Base-by-base conservation (phyloP, 2,329 filamentous ascomycete genomes). In the Aspergillus clavatus region DNA sequence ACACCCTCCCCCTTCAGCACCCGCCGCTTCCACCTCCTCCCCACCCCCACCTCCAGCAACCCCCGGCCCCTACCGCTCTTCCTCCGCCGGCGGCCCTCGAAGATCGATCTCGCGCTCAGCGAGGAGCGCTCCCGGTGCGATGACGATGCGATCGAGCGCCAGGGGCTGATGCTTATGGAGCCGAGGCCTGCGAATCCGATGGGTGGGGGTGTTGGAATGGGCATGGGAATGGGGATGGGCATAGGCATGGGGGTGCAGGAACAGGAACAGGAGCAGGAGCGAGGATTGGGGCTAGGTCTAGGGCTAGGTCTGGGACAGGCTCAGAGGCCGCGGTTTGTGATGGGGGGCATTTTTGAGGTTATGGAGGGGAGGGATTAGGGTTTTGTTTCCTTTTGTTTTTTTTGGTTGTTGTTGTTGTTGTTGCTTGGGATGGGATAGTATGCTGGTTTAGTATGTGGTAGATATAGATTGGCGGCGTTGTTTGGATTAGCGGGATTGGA, bases 261-360 rank as follows among this genome's bases (percentile, higher is more conserved):
- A 38, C 6, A n/a, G 46, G n/a, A 22, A 22, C 11, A 5, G 43
- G 26, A 26, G 11, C 31, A 22, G 14, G 14, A 38, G 45, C 8
- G 42, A 44, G 37, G 27, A 37, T 42, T 38, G 47, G 41, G 38
- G 45, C 24, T 21, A 42, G 28, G 22, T 41, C 10, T 47, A 47
- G n/a, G n/a, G n/a, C n/a, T n/a, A n/a, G n/a, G n/a, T n/a, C n/a
- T n/a, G n/a, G n/a, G n/a, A n/a, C n/a, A n/a, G n/a, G n/a, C n/a
- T n/a, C n/a, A n/a, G n/a, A 61, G 61, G 50, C 67, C 67, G 14
- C 55, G 61, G 14, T 70, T 68, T 50, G 70, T 73, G 19, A 68
- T 74, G 65, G 71, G 71, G 12, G 71, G 71, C 7, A 74, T 74
- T 26, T 69, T 72, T 45, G 71, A 73, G 56, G 69, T 73, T 24